Evolutionary conservation across 2,329 filamentous ascomycete genomes (phyloP), one percentile per base, ranked within the genome.

Genomic region (Diaporthe caulivora): DNA sequence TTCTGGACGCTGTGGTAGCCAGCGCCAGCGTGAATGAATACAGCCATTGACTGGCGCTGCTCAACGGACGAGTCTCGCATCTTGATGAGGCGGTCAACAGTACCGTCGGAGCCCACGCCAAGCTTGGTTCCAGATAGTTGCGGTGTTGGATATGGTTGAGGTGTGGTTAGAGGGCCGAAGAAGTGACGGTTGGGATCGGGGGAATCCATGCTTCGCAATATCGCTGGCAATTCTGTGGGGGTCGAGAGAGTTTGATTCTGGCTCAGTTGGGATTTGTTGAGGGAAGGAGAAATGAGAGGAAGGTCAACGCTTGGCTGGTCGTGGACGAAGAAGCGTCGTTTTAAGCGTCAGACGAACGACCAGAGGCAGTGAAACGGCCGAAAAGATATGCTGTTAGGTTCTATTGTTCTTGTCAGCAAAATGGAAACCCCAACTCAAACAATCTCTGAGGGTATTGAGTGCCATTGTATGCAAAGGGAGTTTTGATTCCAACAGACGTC

Each of bases 21-120:
- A 21, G 97, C 97, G 44, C 97, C 97, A 49, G 96, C 97, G 83
- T 99, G 97, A 57, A 99, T 92, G 82, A 98, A 98, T 69, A 99
- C 96, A 74, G 95, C 95, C 67, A 71, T 67, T 62, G 73, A 31
- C 29, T 42, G 21, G 47, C 69, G 47, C 31, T 64, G 18, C 26
- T 71, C 44, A n/a, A 31, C 34, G 55, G 9, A 11, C 18, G 69
- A 24, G n/a, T 53, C 34, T 42, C 69, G 55, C 69, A 62, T 71
- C 55, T 34, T 62, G 47, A 62, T 53, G 24, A 62, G 40, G 18
- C 69, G 55, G 44, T 71, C 69, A 31, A 71, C 69, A 29, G 69
- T 53, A 47, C 69, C 69, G 47, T 71, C 55, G 13, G 55, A 26
- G 31, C 55, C 58, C 24, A 53, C 69, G 24, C 17, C 44, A 18